A percentile compares a stretch with the other conserved stretches of the same genome.
Conservation (phyloP, 2,329 filamentous ascomycete genomes). For the Trichoderma gracile region DNA sequence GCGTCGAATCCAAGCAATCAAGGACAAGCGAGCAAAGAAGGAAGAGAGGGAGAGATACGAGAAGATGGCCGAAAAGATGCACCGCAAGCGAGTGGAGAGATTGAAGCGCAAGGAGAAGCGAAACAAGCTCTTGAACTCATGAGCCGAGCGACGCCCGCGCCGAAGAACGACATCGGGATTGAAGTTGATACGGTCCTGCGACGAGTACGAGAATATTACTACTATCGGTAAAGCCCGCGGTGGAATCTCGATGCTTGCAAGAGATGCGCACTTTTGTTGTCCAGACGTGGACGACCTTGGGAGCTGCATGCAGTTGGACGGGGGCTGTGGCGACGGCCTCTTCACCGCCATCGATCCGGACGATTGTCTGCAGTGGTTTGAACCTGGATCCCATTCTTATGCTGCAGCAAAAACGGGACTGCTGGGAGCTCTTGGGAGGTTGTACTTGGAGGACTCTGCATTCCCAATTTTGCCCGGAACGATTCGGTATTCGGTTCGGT, state of each 20-base stretch:
- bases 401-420: background rate
- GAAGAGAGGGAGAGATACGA: constrained; percentile 91
- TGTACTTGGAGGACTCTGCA: background rate
- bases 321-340: constrained; percentile 1
- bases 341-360: constrained; percentile 18
- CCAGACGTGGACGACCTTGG: background rate
- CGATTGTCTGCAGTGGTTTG: background rate
- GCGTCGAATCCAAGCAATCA: constrained; percentile 76
- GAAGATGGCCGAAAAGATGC: constrained; percentile 97
- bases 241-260: background rate
- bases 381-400: background rate
- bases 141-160: constrained; percentile 31
- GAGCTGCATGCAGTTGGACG: constrained; percentile 1
- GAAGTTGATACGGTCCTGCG: background rate
- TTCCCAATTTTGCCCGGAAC: background rate
- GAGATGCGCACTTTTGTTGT: background rate
- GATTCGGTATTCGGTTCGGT: background rate
- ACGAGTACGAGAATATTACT: background rate
- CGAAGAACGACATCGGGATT: constrained; percentile 1
- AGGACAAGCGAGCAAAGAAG: constrained; percentile 82
- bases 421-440: background rate
- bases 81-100: constrained; percentile 89
- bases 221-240: background rate
- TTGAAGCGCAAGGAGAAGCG: constrained; percentile 95
- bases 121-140: constrained; percentile 77